Conservation (phyloP, 2,329 filamentous ascomycete species). For the Colletotrichum neosansevieriae region DNA sequence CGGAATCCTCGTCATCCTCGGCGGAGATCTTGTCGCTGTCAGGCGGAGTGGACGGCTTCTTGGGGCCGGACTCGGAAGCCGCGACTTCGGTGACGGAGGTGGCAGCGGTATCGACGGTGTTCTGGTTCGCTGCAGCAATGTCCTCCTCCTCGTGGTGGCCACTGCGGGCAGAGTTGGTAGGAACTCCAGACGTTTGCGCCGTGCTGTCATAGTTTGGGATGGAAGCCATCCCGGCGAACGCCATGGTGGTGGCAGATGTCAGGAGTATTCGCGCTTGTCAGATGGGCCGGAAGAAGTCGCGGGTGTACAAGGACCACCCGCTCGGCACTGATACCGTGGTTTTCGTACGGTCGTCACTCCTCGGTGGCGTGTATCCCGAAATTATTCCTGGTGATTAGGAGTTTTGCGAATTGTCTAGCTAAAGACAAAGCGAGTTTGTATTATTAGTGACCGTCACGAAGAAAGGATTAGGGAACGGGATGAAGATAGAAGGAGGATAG, state of each 20-base stretch:
- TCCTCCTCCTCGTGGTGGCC: constrained; percentile 46
- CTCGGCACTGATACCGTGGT: constrained; percentile 6
- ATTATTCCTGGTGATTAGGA: constrained; percentile 20
- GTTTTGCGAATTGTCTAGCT: constrained; percentile 11
- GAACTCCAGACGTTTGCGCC: constrained; percentile 56
- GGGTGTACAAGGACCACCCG: constrained; percentile 24
- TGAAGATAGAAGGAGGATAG: background rate
- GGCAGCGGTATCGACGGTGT: constrained; percentile 50
- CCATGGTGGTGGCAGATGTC: constrained; percentile 48
- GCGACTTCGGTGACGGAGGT: constrained; percentile 53
- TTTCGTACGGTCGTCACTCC: constrained; percentile 1
- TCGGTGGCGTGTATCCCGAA: background rate
- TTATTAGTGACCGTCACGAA: constrained; percentile 32
- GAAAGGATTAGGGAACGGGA: constrained; percentile 1
- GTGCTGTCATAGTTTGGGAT: constrained; percentile 63
- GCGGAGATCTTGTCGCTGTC: constrained; percentile 47
- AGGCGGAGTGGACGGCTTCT: constrained; percentile 29
- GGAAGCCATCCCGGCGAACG: constrained; percentile 53
- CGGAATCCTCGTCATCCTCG: constrained; percentile 54
- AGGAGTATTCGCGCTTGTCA: constrained; percentile 10
- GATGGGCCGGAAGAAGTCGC: constrained; percentile 3
- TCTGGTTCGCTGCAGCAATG: constrained; percentile 44
- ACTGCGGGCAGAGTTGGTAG: constrained; percentile 45
- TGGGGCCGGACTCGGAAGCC: constrained; percentile 43
- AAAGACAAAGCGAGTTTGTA: background rate